Evolutionary conservation across 1,139 yeast species (phyloP).

Genomic region (Sugiyamaella japonica): DNA sequence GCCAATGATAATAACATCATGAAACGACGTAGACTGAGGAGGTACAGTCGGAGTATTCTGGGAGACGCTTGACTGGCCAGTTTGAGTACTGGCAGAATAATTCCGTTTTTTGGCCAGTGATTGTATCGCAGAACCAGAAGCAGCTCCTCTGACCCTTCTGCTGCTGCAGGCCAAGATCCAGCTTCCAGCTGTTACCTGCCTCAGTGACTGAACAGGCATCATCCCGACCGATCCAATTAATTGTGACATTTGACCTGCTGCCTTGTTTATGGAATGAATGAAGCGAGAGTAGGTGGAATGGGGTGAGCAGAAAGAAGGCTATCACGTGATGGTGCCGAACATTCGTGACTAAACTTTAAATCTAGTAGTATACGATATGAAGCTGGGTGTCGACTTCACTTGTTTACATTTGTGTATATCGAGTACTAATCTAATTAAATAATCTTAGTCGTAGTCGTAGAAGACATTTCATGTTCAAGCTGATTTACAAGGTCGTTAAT

Average conservation of each 20-base stretch:
- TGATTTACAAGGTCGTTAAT: constrained; percentile 8
- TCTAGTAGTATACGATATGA: no score
- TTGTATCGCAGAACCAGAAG: neutral
- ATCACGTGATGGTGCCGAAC: constrained; percentile 1
- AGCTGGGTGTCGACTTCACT: no score
- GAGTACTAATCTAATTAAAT: neutral
- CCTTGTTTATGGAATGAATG: no score
- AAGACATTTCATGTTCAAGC: constrained; percentile 5
- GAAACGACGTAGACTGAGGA: constrained; percentile 4
- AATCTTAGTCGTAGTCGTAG: no score
- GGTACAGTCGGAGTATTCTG: neutral
- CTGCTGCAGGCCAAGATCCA: neutral
- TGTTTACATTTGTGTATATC: no score
- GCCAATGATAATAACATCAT: constrained; percentile 85
- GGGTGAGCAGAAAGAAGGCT: neutral
- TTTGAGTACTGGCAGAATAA: neutral
- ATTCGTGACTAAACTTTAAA: neutral
- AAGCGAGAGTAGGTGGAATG: neutral
- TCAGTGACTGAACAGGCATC: neutral
- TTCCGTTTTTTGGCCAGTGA: neutral
- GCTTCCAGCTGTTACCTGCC: neutral
- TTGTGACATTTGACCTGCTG: neutral
- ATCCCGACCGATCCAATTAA: neutral
- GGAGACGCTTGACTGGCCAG: neutral
- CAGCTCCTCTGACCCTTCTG: no score